A percentile compares a stretch with the other conserved stretches of the same genome.
These are phyloP conservation scores for Alternaria solani DNA, from an alignment of 2,329 filamentous ascomycete genomes.

Conservation along the genomic window DNA sequence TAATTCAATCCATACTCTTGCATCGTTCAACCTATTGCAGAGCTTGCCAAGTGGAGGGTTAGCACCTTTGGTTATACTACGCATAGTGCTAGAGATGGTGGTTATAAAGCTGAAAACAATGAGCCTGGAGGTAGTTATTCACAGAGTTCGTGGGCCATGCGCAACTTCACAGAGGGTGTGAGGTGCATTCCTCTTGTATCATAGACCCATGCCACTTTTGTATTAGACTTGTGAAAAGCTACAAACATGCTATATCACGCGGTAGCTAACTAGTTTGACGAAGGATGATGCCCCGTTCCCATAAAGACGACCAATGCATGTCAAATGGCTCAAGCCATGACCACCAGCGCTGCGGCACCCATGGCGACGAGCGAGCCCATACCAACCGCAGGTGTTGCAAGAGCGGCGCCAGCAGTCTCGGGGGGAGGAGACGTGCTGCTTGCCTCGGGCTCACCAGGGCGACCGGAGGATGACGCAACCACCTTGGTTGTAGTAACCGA, in stretches of 20 bases:
- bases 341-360: constrained; percentile 32
- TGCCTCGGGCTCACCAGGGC: constrained; percentile 14
- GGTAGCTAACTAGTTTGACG: constrained; percentile 22
- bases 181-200: background rate
- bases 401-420: constrained; percentile 26
- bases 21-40: background rate
- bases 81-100: no score
- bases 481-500: constrained; percentile 2
- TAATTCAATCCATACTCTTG: background rate
- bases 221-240: constrained; percentile 30
- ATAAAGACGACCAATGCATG: constrained; percentile 20
- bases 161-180: background rate
- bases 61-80: no score
- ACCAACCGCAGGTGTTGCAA: constrained; percentile 28
- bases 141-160: background rate
- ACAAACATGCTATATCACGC: constrained; percentile 21
- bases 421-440: constrained; percentile 13
- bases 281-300: constrained; percentile 13
- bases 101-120: no score
- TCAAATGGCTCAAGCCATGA: constrained; percentile 24
- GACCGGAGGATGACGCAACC: constrained; percentile 21
- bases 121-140: background rate
- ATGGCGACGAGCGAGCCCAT: constrained; percentile 33
- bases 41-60: background rate
- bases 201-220: constrained; percentile 17